These are phyloP conservation scores for Xylaria multiplex DNA, from an alignment of 2,329 filamentous ascomycete species.

Conservation along the genomic window DNA sequence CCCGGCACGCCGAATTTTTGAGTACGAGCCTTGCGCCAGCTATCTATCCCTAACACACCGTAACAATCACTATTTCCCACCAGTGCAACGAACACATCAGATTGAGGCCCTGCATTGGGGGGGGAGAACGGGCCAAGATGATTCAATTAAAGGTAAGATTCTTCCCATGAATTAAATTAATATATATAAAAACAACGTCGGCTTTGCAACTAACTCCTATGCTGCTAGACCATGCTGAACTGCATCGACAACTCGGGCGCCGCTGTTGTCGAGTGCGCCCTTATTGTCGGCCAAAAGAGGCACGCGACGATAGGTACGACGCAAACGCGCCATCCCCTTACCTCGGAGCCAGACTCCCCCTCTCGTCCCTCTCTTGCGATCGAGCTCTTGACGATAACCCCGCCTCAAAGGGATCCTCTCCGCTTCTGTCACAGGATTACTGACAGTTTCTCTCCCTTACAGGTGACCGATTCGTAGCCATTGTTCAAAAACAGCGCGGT, in stretches of 20 bases:
- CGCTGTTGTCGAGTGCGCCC: slow-evolving; percentile 94
- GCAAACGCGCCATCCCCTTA: not conserved
- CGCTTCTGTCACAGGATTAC: not conserved
- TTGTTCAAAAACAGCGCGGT: slow-evolving; percentile 95
- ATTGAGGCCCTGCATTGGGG: slow-evolving; percentile 33
- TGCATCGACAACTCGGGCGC: slow-evolving; percentile 99
- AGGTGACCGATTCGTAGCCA: slow-evolving; percentile 97
- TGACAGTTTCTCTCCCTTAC: slow-evolving; percentile 22
- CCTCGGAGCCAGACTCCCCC: not conserved
- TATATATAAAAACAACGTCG: too few relatives aligned
- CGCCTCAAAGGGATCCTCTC: not conserved
- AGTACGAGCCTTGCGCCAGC: slow-evolving; percentile 19
- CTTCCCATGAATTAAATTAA: slow-evolving; percentile 1
- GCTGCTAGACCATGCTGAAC: slow-evolving; percentile 89
- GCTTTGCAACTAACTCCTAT: slow-evolving; percentile 3
- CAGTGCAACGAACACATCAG: slow-evolving; percentile 16
- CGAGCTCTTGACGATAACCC: not conserved
- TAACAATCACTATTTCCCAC: slow-evolving; percentile 15
- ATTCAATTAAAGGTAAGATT: slow-evolving; percentile 83
- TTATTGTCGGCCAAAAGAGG: slow-evolving; percentile 89
- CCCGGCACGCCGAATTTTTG: slow-evolving; percentile 32
- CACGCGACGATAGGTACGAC: slow-evolving; percentile 85
- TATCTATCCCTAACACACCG: slow-evolving; percentile 15
- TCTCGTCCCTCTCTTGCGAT: not conserved
- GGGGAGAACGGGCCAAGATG: slow-evolving; percentile 68